These are phyloP conservation scores for Eimeria maxima DNA, from an alignment of 169 alveolate species.

Conservation along the genomic window DNA sequence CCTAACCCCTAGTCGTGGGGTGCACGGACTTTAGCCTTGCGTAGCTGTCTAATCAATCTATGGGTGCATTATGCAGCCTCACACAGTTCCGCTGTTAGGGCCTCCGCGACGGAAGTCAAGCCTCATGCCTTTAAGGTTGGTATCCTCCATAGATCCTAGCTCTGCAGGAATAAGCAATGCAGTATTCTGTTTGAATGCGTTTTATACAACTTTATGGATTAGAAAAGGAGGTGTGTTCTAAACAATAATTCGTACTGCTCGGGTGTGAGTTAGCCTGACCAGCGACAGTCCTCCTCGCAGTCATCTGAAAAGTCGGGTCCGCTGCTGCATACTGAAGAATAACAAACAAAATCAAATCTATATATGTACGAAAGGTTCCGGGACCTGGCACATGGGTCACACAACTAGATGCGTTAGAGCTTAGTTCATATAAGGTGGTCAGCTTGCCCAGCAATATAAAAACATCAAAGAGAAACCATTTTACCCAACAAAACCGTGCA, in stretches of 20 bases:
- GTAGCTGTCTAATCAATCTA: not conserved
- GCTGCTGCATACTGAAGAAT: slow-evolving; percentile 28
- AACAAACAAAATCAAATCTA: not conserved
- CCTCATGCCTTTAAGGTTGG: slow-evolving; percentile 53
- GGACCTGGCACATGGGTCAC: too few relatives aligned
- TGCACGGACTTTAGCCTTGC: not conserved
- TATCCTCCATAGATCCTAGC: slow-evolving; percentile 41
- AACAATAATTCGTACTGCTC: not conserved
- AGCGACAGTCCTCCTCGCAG: slow-evolving; percentile 60
- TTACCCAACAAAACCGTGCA: not conserved
- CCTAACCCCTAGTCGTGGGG: not conserved
- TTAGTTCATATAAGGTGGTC: not conserved
- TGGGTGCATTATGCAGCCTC: not conserved
- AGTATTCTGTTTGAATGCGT: not conserved
- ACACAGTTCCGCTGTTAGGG: slow-evolving; percentile 48
- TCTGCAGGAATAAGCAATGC: slow-evolving; percentile 2
- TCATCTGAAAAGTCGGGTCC: slow-evolving; percentile 43
- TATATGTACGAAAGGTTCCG: too few relatives aligned
- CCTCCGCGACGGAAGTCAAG: slow-evolving; percentile 67
- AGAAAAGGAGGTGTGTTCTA: not conserved
- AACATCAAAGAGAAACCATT: not conserved
- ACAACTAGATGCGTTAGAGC: not conserved
- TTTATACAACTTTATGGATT: not conserved
- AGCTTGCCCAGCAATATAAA: not conserved
- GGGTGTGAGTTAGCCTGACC: slow-evolving; percentile 49